A percentile compares a stretch with the other conserved stretches of the same genome.
Conservation (phyloP, 2,329 filamentous ascomycete species). For the Sporothrix schenckii region DNA sequence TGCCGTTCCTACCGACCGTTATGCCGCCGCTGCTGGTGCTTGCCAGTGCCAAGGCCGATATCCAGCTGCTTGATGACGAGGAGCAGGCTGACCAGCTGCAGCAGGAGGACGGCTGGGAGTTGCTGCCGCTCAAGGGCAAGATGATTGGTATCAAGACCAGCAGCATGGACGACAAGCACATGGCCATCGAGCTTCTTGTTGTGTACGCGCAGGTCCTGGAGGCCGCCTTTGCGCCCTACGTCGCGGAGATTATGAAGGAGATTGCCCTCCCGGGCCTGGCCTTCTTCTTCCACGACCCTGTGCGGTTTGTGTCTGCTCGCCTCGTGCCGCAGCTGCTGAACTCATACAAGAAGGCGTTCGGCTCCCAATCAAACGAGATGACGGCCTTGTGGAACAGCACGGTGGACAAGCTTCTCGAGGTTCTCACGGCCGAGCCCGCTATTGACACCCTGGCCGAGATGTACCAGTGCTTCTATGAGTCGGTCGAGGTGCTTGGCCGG, state of each 20-base stretch:
- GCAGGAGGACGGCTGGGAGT: slow-evolving; percentile 95
- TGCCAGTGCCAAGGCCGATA: slow-evolving; percentile 93
- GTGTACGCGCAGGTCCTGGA: slow-evolving; percentile 98
- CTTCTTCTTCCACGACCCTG: slow-evolving; percentile 99
- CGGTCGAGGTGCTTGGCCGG: slow-evolving; percentile 88
- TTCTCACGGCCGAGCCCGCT: slow-evolving; percentile 88
- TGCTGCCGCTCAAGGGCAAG: slow-evolving; percentile 95
- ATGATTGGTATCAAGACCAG: slow-evolving; percentile 98
- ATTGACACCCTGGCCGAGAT: slow-evolving; percentile 97
- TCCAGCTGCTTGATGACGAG: slow-evolving; percentile 92
- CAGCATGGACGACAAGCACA: slow-evolving; percentile 96
- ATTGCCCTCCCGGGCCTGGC: slow-evolving; percentile 90
- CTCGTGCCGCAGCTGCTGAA: slow-evolving; percentile 90
- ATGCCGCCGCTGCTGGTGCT: slow-evolving; percentile 93
- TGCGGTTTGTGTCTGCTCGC: slow-evolving; percentile 92
- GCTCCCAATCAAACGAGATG: slow-evolving; percentile 76
- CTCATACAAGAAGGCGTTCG: slow-evolving; percentile 91
- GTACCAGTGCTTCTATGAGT: slow-evolving; percentile 99
- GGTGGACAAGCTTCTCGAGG: slow-evolving; percentile 88
- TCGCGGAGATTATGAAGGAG: slow-evolving; percentile 91
- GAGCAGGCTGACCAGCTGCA: slow-evolving; percentile 91
- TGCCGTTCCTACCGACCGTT: slow-evolving; percentile 88
- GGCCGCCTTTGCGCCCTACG: slow-evolving; percentile 86
- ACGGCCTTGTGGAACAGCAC: slow-evolving; percentile 81
- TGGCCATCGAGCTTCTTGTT: slow-evolving; percentile 97